Base-by-base conservation (phyloP, 1,139 yeast genomes). In the Suhomyces chickasaworum region DNA sequence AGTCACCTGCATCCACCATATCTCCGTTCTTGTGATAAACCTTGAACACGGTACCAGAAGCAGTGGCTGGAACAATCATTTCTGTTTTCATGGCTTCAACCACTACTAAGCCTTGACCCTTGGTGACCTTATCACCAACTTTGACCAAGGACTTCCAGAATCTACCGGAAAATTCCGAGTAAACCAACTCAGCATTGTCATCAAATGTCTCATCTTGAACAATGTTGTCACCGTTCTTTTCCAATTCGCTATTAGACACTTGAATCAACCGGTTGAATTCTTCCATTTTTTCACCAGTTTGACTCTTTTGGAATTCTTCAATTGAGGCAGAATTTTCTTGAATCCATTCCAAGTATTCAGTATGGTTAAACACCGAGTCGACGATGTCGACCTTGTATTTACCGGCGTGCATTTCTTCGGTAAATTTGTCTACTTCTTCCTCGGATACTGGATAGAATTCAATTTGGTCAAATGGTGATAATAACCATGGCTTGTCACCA, bases 31-130 rank as follows among this genome's bases (percentile, higher is more conserved):
- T 76, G 65, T 88, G 96, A 51, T 83, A 71, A 39, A 93, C 75
- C 70, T 89, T 88, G 43, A 82, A 69, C 16, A 93, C 93, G 61
- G 80, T 88, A 56, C 98, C 98, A 8, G 70, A 74, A 43, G 67
- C 76, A 3, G 96, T 78, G 15, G 97, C 83, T 49, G 70, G 74
- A 36, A 91, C 95, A 42, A 83, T 80, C 97, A 93, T 90, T 66
- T 93, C 99, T 0, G 99, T 93, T 75, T 93, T 93, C 98, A 93
- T 93, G 45, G 98, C 98, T 66, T 93, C 98, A 48, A 93, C 89
- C 44, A 93, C 89, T 52, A 93, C 80, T 53, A 93, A 74, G 4
- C 90, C 90, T 58, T 89, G 93, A 30, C 91, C 95, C 47, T 72
- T 78, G 44, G 73, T 71, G 27, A 93, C 95, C 17, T 56, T 68